Conservation (phyloP, 2,329 filamentous ascomycete genomes). For the Aspergillus ochraceus region DNA sequence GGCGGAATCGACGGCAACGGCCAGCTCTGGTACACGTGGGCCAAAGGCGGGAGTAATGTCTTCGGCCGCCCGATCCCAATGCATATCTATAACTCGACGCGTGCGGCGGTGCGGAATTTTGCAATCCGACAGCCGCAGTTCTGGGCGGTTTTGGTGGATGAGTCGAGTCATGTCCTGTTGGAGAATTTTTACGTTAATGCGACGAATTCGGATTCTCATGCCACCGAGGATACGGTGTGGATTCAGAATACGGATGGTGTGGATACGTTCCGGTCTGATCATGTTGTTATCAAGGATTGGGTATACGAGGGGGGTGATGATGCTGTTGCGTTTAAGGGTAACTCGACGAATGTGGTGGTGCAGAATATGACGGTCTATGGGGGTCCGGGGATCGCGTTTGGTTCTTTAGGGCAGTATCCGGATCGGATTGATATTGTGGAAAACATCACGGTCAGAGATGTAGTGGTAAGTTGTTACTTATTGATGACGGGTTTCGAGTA, state of each 20-base stretch:
- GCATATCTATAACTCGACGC: slow-evolving; percentile 51
- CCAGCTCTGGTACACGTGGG: slow-evolving; percentile 57
- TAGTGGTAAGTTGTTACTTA: not conserved
- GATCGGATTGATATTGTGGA: slow-evolving; percentile 36
- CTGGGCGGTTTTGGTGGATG: slow-evolving; percentile 50
- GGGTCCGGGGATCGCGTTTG: slow-evolving; percentile 40
- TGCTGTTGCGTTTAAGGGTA: slow-evolving; percentile 44
- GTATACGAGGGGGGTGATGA: slow-evolving; percentile 40
- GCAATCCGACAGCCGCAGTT: slow-evolving; percentile 53
- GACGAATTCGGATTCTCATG: slow-evolving; percentile 38
- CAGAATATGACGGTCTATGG: slow-evolving; percentile 41
- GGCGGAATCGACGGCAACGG: slow-evolving; percentile 60
- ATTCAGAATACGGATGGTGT: slow-evolving; percentile 54
- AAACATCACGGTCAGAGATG: slow-evolving; percentile 40
- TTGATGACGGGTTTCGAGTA: no score
- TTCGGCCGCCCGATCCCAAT: slow-evolving; percentile 53
- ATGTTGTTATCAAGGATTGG: slow-evolving; percentile 50
- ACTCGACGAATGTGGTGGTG: slow-evolving; percentile 42
- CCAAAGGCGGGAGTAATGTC: slow-evolving; percentile 50
- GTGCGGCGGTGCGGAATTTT: slow-evolving; percentile 51
- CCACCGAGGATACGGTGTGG: slow-evolving; percentile 29
- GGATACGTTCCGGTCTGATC: slow-evolving; percentile 53
- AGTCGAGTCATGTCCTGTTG: slow-evolving; percentile 53
- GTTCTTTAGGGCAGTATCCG: slow-evolving; percentile 42
- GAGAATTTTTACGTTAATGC: slow-evolving; percentile 56